Base-by-base conservation (phyloP, 108 stramenopile species). In the Nannochloropsis granulata region DNA sequence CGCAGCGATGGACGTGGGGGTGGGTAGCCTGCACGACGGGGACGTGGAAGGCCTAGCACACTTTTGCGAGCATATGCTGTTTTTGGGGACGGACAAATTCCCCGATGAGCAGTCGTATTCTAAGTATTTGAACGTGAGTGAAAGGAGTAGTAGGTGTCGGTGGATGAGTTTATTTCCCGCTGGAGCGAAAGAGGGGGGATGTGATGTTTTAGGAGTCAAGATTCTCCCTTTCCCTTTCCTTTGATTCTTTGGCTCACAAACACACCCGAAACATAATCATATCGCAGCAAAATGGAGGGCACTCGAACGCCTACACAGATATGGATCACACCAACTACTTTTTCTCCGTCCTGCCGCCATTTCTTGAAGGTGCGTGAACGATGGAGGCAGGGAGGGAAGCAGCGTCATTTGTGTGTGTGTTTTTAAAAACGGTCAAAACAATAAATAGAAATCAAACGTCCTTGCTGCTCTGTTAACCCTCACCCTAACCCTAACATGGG, bases 301-400 rank as follows among this genome's bases (percentile, higher is more conserved):
- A 86, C 79, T 94, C 95, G 86, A 99, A 99, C 91, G 98, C 99
- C 78, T 98, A 92, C 86, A 99, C 97, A 14, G 95, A 94, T 83
- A 86, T 89, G 87, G 98, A 97, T 85, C 84, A 94, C 79, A 97
- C 96, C 10, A 84, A 91, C 25, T 98, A 96, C 90, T 93, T 94
- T 85, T 95, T 97, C 82, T 94, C 94, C 46, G 96, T 98, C 12
- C 91, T 92, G 12, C 94, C 96, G 84, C 94, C 93, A 13, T 93
- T 91, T 21, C 86, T 71, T 16, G 56, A 71, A 71, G 56, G 56
- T 71, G 10, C 16, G 56, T n/a, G 34, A 3, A 34, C 5, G 34
- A 34, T 34, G 34, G 34, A 34, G 34, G 5, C 5, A 34, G 34
- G 34, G 34, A 34, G 34, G 34, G 34, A 34, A 5, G 34, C 34